Base-by-base conservation (phyloP, 441 rosid species). In the Breynia disticha region DNA sequence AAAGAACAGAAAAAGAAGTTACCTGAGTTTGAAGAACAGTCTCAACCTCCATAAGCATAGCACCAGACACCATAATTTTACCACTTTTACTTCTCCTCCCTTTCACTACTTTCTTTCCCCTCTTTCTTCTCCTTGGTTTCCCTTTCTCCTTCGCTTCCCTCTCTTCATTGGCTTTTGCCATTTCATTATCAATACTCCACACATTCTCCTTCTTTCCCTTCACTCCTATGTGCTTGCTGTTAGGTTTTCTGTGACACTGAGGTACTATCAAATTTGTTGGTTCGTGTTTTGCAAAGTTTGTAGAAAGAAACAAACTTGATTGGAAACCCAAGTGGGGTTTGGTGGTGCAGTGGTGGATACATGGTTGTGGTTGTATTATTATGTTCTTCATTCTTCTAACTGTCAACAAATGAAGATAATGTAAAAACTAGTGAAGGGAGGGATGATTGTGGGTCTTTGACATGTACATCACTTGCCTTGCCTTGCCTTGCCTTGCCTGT, bases 11-110 rank as follows among this genome's bases (percentile, higher is more conserved):
- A 45, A 5, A 48, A 6, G 7, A 19, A 24, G 8, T 2, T 55
- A 85, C 96, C 90, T 85, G 93, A 21, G 93, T 81, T 72, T 90
- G 98, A 55, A 87, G 96, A 57, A 90, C 73, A 61, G 88, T 82
- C 53, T 87, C 98, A 46, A 66, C 67, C 62, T 87, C 93, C 69
- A 79, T 72, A 19, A 82, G 61, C 93, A 87, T 83, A 48, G 87
- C 56, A 35, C 80, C 85, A 1, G 96, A 77, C 54, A 82, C 84
- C 68, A 74, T 35, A 17, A 83, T 68, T 14, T 54, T 70, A 13
- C 70, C 74, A 7, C 43, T 50, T 71, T 48, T 68, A 45, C 48
- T 64, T 60, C 70, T 64, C 68, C 68, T 72, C 59, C 72, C 78
- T 32, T 67, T 64, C 52, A 57, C 76, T 55, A 66, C 49, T 58